Evolutionary conservation across 2,329 filamentous ascomycete species (phyloP), one percentile per base, ranked within the genome.

Genomic region (Aaosphaeria arxii): DNA sequence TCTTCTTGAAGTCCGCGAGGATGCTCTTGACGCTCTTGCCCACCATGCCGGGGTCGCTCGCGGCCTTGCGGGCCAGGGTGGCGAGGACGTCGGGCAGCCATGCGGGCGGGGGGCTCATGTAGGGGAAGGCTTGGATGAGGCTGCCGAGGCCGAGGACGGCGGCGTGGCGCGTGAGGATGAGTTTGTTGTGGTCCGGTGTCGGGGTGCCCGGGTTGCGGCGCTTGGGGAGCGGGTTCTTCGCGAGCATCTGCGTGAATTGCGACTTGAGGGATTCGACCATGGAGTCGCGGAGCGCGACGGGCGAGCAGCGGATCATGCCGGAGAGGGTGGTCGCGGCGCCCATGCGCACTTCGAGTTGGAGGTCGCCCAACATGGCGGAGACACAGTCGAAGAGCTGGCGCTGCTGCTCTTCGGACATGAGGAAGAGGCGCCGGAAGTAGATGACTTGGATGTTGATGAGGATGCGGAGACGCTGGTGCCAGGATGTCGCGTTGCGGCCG

Each of bases 361-460:
- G 69, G 62, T 99, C 94, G 51, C 88, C 84, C 5, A 99, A 81
- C 95, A 99, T 99, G 57, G 87, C 88, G 38, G 91, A 90, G n/a
- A 99, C 91, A 47, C 91, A 95, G 40, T 87, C 85, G 66, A 97
- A 95, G 11, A 99, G 82, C 32, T 83, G 81, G 58, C 89, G 81
- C 46, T 94, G 88, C 67, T 96, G 87, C 6, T 80, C 74, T 5
- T 81, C 77, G 31, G 84, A 82, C 57, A 95, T 88, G 30, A 97
- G 77, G 77, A 99, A 99, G 35, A 99, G 81, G 29, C 92, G 88
- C 44, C 94, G 87, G 83, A 97, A 99, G 76, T 96, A 99, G 59
- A 99, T 87, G 55, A 97, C 92, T 64, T 99, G 95, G 78, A 99
- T 96, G 73, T 97, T 97, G 73, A 99, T 91, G 58, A 99, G 83